Conservation (phyloP, 208 protist species). For the Wallacemonas sp. region DNA sequence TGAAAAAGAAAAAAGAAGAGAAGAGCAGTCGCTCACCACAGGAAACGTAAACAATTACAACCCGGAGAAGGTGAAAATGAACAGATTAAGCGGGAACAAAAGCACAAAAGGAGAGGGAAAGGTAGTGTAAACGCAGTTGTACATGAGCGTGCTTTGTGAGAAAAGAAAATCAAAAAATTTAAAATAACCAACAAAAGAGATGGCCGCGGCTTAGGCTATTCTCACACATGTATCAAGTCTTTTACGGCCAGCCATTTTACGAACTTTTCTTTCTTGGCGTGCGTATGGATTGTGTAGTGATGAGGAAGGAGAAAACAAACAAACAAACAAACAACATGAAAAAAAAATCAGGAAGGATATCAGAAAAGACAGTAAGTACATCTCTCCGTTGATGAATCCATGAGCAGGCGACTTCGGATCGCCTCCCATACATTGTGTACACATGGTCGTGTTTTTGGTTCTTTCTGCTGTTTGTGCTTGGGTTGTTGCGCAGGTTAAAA, state of each 20-base stretch:
- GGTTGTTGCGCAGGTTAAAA: too few species aligned
- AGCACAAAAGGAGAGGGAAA: background rate
- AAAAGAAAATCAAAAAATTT: conserved; percentile 2
- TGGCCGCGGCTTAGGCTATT: too few species aligned
- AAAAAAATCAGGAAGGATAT: conserved; percentile 2
- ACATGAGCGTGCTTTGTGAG: too few species aligned
- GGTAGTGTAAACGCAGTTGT: too few species aligned
- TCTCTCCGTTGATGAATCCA: too few species aligned
- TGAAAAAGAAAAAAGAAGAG: background rate
- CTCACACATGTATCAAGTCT: too few species aligned
- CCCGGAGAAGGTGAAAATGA: background rate
- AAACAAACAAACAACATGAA: background rate
- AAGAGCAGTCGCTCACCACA: background rate
- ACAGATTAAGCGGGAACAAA: background rate
- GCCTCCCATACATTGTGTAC: too few species aligned
- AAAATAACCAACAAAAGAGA: conserved; percentile 7
- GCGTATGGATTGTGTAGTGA: conserved; percentile 5
- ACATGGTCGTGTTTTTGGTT: too few species aligned
- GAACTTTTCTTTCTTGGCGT: too few species aligned
- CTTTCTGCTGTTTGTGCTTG: too few species aligned
- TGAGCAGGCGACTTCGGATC: too few species aligned
- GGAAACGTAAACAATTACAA: background rate
- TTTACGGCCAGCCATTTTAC: too few species aligned
- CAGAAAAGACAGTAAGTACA: background rate
- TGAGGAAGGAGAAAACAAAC: conserved; percentile 9